phyloP scores from a whole-genome alignment of 805 yeast species.

The Yarrowia sp. region DNA sequence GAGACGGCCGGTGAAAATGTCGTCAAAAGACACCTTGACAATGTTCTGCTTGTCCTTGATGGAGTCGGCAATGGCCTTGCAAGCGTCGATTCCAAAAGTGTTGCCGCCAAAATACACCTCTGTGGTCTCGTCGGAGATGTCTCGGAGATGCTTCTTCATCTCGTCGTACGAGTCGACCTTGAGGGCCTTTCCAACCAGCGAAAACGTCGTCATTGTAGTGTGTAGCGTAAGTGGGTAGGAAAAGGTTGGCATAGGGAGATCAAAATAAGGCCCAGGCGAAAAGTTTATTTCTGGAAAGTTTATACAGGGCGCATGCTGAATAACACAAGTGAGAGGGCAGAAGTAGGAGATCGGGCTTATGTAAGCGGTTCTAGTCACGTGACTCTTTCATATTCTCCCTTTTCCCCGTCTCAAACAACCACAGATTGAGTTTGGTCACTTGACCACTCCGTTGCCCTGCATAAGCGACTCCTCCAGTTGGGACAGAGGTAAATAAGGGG shows the following conservation, averaged over 20 bases:
- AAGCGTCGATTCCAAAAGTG: conserved; percentile 90
- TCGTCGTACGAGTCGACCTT: conserved; percentile 74
- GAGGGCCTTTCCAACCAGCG: conserved; percentile 70
- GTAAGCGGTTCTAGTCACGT: background rate
- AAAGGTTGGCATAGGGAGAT: no score
- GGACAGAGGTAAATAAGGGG: conserved; percentile 7
- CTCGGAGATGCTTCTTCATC: conserved; percentile 65
- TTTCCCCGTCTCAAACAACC: background rate
- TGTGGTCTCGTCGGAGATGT: conserved; percentile 48
- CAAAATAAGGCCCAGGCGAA: no score
- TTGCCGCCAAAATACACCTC: conserved; percentile 86
- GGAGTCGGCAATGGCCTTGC: conserved; percentile 63
- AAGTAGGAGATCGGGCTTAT: no score
- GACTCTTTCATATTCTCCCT: background rate
- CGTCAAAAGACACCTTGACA: conserved; percentile 54
- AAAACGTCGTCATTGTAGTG: conserved; percentile 35
- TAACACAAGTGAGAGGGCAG: no score
- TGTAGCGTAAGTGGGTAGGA: no score
- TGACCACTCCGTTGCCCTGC: background rate
- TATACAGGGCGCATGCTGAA: no score
- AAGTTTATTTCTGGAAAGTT: background rate
- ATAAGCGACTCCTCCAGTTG: conserved; percentile 7
- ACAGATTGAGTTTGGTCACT: conserved; percentile 2
- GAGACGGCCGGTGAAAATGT: conserved; percentile 90
- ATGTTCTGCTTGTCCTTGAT: conserved; percentile 39